Base-by-base conservation (phyloP, 768 basidiomycete genomes). In the Termitomyces eurrhizus region DNA sequence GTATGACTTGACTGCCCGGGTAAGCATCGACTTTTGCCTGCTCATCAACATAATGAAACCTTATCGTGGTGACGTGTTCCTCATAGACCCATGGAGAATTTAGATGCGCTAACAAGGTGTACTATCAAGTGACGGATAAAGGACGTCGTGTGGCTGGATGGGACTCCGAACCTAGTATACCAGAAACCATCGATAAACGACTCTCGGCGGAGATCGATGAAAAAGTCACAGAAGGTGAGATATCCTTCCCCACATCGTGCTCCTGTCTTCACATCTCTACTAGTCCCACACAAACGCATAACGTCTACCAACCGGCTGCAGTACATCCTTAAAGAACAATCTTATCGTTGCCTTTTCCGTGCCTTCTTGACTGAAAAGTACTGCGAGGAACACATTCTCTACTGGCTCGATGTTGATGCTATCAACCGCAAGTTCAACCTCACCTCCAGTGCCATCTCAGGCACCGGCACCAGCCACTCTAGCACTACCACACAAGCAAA, bases 371-470 rank as follows among this genome's bases (percentile, higher is more conserved):
- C 41, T 42, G 64, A 64, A 56, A 62, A 52, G 21, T 59, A 57
- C 26, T 64, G 64, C 58, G 64, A 64, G 52, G 64, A 64, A 56
- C 64, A 64, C 24, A 53, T 64, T 21, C 42, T 64, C 2, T 64
- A 46, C 55, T 64, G 64, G 64, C 39, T 60, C 33, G 64, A 64
- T 39, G 64, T 64, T 39, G 61, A 64, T 7, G 54, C 54, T 21
- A 53, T 64, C 58, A 64, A 44, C 36, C 60, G 61, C 29, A 64
- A 62, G 52, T 64, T 54, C 52, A 45, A 59, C 50, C 51, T 64
- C 55, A 64, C 60, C 18, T 64, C 64, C 32, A 62, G 57, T 36
- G 64, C 61, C 13, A 62, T 59, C 14, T 51, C 54, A 26, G 61
- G 57, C 13, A 12, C 55, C 37, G n/a, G 24, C 26, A 33, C 46